These are phyloP conservation scores for Aspergillus fructus DNA, from an alignment of 2,329 filamentous ascomycete species.

Conservation along the genomic window DNA sequence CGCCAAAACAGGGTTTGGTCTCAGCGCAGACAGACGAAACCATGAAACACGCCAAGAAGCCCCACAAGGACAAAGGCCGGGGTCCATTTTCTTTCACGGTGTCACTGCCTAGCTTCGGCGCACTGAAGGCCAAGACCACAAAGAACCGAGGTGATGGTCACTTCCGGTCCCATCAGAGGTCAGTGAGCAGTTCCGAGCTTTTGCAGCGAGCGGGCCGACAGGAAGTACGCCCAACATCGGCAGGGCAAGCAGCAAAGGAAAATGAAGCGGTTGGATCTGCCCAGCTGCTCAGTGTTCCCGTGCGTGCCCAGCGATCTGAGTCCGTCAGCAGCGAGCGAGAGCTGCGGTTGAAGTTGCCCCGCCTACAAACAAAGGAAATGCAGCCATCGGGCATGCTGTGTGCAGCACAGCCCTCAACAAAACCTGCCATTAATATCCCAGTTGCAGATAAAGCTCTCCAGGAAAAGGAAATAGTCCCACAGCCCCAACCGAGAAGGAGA, in stretches of 20 bases:
- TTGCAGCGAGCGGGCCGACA: constrained; percentile 1
- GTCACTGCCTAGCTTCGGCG: constrained; percentile 13
- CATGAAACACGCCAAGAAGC: constrained; percentile 15
- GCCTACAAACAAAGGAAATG: constrained; percentile 24
- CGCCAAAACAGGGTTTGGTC: not conserved
- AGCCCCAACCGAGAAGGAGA: not conserved
- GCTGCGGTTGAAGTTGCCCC: constrained; percentile 24
- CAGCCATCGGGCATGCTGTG: not conserved
- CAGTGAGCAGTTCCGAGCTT: constrained; percentile 19
- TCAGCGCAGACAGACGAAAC: constrained; percentile 2
- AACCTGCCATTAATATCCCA: not conserved
- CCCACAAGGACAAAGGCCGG: constrained; percentile 16
- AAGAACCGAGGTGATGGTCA: too few species aligned
- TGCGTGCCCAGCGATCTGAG: constrained; percentile 16
- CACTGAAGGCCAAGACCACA: constrained; percentile 6
- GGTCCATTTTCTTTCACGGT: constrained; percentile 20
- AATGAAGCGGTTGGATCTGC: constrained; percentile 15
- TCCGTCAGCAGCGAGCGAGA: constrained; percentile 24
- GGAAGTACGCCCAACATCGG: constrained; percentile 2
- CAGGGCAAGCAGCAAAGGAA: not conserved
- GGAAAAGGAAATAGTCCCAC: not conserved
- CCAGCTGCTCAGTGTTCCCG: not conserved
- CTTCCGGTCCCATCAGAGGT: constrained; percentile 16
- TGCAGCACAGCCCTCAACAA: not conserved
- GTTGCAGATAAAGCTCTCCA: not conserved